Evolutionary conservation across 805 yeast species (phyloP).

Genomic region (Scheffersomyces stipitis): DNA sequence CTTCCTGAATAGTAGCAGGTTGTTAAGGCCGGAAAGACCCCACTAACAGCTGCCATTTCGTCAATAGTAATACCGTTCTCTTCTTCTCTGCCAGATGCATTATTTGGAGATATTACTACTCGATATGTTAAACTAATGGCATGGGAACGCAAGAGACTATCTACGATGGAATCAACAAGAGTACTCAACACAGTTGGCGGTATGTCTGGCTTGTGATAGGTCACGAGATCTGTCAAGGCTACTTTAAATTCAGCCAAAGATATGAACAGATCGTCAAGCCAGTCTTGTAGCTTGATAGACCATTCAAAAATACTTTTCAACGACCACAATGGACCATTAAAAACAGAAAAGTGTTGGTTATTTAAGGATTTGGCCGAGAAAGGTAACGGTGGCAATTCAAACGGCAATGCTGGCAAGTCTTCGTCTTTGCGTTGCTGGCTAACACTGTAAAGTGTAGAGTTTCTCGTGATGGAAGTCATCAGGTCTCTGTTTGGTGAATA

Average conservation of each 20-base stretch:
- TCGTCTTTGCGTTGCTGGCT: conserved; percentile 14
- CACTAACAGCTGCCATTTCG: conserved; percentile 24
- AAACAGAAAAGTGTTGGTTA: conserved; percentile 44
- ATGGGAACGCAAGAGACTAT: conserved; percentile 39
- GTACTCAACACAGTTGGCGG: conserved; percentile 51
- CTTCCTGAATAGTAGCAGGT: conserved; percentile 43
- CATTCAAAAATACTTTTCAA: conserved; percentile 52
- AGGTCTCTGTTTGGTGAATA: no score
- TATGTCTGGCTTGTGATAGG: conserved; percentile 48
- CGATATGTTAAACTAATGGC: conserved; percentile 36
- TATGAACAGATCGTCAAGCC: conserved; percentile 55
- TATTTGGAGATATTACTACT: no score
- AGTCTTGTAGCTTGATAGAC: conserved; percentile 50
- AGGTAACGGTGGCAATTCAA: conserved; percentile 55
- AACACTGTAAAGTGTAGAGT: conserved; percentile 4
- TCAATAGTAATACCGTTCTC: conserved; percentile 13
- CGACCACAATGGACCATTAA: conserved; percentile 47
- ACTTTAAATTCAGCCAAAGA: conserved; percentile 52
- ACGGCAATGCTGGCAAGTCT: conserved; percentile 43
- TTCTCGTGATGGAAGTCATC: neutral
- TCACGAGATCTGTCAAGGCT: conserved; percentile 50
- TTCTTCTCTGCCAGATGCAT: conserved; percentile 1
- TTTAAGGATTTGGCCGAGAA: conserved; percentile 51
- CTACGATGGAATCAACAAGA: conserved; percentile 49
- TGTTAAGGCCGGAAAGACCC: conserved; percentile 46